Evolutionary conservation across 108 stramenopile species (phyloP).

Genomic region (Nannochloropsis oceanica): DNA sequence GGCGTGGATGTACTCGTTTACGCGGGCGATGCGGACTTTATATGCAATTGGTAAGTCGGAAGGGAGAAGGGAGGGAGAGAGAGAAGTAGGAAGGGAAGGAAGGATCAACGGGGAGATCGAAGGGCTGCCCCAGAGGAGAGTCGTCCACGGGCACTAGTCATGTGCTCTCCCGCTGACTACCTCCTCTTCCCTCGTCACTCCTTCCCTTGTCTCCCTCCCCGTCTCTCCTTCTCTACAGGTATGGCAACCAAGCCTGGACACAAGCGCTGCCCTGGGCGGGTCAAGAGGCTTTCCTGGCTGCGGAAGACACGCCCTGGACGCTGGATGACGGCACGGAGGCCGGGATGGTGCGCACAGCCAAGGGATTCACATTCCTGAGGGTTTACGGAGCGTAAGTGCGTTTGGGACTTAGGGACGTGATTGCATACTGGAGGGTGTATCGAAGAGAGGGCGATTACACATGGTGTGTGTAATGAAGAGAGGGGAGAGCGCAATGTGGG

Average conservation of each 20-base stretch:
- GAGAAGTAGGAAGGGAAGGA: too few relatives aligned
- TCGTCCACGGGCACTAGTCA: too few relatives aligned
- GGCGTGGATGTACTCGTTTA: constrained; percentile 34
- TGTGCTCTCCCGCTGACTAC: too few relatives aligned
- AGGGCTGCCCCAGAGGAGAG: too few relatives aligned
- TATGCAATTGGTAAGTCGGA: constrained; percentile 66
- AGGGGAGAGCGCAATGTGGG: too few relatives aligned
- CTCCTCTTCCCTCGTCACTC: neutral
- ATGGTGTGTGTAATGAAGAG: too few relatives aligned
- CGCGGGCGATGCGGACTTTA: constrained; percentile 72
- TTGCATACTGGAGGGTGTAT: too few relatives aligned
- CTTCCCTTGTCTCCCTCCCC: neutral
- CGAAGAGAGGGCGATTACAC: too few relatives aligned
- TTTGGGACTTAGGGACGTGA: too few relatives aligned
- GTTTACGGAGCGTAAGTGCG: constrained; percentile 12
- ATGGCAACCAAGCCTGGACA: constrained; percentile 86
- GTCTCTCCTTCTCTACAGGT: neutral
- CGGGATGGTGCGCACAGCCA: constrained; percentile 49
- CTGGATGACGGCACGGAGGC: constrained; percentile 43
- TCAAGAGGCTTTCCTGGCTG: constrained; percentile 56
- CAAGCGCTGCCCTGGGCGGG: constrained; percentile 66
- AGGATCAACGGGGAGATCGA: too few relatives aligned
- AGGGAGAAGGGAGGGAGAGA: neutral
- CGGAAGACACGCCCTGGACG: constrained; percentile 40
- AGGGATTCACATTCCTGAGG: constrained; percentile 65